These are phyloP conservation scores for Calocybe indica DNA, from an alignment of 768 basidiomycete genomes.

Conservation along the genomic window DNA sequence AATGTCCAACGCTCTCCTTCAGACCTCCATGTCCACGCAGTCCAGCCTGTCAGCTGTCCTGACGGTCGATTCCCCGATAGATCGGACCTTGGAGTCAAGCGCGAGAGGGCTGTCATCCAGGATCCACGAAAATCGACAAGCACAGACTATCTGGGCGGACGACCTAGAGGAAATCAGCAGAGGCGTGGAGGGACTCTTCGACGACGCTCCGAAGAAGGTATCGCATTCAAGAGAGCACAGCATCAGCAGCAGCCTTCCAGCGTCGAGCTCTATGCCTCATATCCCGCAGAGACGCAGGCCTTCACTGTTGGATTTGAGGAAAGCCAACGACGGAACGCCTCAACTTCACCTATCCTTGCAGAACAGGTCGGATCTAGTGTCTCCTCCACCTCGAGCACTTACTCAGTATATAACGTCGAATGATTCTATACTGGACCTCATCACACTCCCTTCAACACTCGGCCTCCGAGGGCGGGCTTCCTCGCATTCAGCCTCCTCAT, in stretches of 20 bases:
- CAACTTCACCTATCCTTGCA: slow-evolving; percentile 48
- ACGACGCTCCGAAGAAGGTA: slow-evolving; percentile 10
- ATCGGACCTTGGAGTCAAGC: slow-evolving; percentile 41
- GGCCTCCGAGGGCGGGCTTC: slow-evolving; percentile 43
- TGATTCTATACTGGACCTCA: slow-evolving; percentile 41
- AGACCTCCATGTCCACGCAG: slow-evolving; percentile 71
- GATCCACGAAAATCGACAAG: slow-evolving; percentile 37
- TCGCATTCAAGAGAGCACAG: slow-evolving; percentile 12
- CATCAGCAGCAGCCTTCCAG: slow-evolving; percentile 43
- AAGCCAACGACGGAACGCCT: slow-evolving; percentile 19
- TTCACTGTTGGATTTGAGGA: slow-evolving; percentile 39
- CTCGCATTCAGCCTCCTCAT: slow-evolving; percentile 17
- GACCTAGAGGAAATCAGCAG: slow-evolving; percentile 61
- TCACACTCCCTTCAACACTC: slow-evolving; percentile 65
- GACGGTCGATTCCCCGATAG: slow-evolving; percentile 37
- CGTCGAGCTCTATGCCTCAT: slow-evolving; percentile 10
- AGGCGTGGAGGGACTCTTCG: slow-evolving; percentile 57
- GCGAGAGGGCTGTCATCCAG: slow-evolving; percentile 47
- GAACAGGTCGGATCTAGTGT: slow-evolving; percentile 47
- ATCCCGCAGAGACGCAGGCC: slow-evolving; percentile 25
- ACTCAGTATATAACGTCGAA: slow-evolving; percentile 64
- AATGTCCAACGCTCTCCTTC: slow-evolving; percentile 75
- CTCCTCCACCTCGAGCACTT: slow-evolving; percentile 68
- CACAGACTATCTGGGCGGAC: slow-evolving; percentile 56
- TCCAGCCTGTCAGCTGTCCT: slow-evolving; percentile 44